Percentiles rank a stretch among this genome's conserved stretches.
These are phyloP conservation scores for Beauveria medogensis DNA, from an alignment of 2,329 filamentous ascomycete species.

Conservation along the genomic window DNA sequence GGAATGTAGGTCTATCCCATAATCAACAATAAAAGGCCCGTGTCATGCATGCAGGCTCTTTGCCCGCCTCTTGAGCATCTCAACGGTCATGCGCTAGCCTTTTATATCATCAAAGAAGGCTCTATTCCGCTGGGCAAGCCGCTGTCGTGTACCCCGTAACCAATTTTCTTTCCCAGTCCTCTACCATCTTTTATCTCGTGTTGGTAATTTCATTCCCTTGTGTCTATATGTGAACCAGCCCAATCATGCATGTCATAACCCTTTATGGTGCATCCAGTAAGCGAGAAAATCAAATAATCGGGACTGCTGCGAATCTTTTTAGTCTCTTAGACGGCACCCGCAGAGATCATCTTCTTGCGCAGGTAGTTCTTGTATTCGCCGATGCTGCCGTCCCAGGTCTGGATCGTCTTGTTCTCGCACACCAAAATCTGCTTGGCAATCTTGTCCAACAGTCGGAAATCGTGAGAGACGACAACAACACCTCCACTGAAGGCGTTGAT, in stretches of 20 bases:
- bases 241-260: conserved; percentile 9
- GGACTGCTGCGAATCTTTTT: not conserved
- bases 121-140: not conserved
- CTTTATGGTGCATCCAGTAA: conserved; percentile 11
- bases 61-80: conserved; percentile 4
- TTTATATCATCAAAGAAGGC: conserved; percentile 6
- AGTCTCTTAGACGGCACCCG: conserved; percentile 67
- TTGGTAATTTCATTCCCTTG: not conserved
- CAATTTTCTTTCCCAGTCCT: not conserved
- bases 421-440: conserved; percentile 99
- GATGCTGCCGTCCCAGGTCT: conserved; percentile 80
- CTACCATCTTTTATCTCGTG: conserved; percentile 4
- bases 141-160: not conserved
- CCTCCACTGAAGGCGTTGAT: conserved; percentile 95
- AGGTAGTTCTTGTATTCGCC: conserved; percentile 97
- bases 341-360: conserved; percentile 94
- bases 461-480: conserved; percentile 97
- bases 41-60: conserved; percentile 8
- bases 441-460: conserved; percentile 98
- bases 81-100: not conserved
- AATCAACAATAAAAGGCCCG: conserved; percentile 7
- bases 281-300: not conserved
- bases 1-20: conserved; percentile 7
- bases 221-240: conserved; percentile 19
- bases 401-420: conserved; percentile 95